These are phyloP conservation scores for Trichaptum fuscoviolaceum DNA, from an alignment of 768 basidiomycete genomes.

Conservation along the genomic window DNA sequence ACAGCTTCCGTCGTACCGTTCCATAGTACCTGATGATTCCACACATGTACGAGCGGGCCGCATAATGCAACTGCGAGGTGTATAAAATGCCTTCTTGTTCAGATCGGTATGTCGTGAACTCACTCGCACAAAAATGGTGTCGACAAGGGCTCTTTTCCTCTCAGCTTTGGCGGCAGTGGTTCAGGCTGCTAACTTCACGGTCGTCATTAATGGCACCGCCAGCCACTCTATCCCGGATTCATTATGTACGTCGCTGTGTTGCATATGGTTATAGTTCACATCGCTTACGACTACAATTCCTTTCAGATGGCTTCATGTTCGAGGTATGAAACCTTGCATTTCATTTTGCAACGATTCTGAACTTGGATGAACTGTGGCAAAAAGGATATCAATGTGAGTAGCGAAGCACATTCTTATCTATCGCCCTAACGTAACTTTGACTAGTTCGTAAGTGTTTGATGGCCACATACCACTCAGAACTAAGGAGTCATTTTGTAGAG, in stretches of 20 bases:
- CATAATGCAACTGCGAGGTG: too few species aligned
- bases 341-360: not conserved
- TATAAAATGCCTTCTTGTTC: too few species aligned
- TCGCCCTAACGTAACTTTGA: not conserved
- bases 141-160: not conserved
- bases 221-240: constrained; percentile 49
- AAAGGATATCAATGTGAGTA: constrained; percentile 59
- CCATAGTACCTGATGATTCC: too few species aligned
- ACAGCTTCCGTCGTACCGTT: too few species aligned
- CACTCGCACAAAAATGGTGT: not conserved
- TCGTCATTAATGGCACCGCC: constrained; percentile 34
- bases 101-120: not conserved
- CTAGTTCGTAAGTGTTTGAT: not conserved
- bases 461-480: too few species aligned
- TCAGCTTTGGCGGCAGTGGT: not conserved
- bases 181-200: not conserved
- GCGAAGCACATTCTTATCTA: not conserved
- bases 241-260: constrained; percentile 35
- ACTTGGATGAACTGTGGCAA: not conserved
- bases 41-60: too few species aligned
- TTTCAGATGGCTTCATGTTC: constrained; percentile 51
- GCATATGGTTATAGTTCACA: not conserved
- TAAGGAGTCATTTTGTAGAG: constrained; percentile 32
- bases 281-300: not conserved
- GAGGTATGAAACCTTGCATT: constrained; percentile 33